Conservation (phyloP, 495 filamentous ascomycete genomes). For the Penicillium herquei region DNA sequence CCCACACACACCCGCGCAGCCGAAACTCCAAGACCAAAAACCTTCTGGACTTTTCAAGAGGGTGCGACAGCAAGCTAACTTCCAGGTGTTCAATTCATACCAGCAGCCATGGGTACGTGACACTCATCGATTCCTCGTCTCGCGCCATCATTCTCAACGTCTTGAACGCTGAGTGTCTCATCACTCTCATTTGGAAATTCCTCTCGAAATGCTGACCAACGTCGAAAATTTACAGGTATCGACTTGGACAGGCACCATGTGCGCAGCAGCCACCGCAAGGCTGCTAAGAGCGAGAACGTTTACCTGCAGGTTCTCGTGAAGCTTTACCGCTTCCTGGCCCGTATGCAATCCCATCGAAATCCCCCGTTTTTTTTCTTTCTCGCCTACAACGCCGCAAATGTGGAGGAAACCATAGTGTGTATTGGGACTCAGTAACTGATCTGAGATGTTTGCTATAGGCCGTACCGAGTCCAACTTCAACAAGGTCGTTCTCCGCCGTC, state of each 20-base stretch:
- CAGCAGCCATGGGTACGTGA: conserved; percentile 51
- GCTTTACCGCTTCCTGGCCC: conserved; percentile 97
- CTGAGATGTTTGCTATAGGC: conserved; percentile 49
- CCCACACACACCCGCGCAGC: conserved; percentile 47
- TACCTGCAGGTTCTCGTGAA: conserved; percentile 97
- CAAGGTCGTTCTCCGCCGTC: conserved; percentile 91
- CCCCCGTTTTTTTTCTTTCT: neutral
- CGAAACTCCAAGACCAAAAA: conserved; percentile 46
- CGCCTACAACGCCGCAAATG: conserved; percentile 5
- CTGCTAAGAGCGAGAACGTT: conserved; percentile 96
- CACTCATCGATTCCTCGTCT: too few relatives aligned
- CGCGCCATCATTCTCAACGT: too few relatives aligned
- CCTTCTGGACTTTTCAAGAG: conserved; percentile 41
- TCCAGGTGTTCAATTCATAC: conserved; percentile 43
- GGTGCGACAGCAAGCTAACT: conserved; percentile 49
- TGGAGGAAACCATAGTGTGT: conserved; percentile 4
- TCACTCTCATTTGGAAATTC: neutral
- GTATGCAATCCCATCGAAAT: conserved; percentile 55
- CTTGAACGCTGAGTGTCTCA: neutral
- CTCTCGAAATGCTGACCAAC: neutral
- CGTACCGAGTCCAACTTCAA: conserved; percentile 97
- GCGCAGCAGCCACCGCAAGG: conserved; percentile 84
- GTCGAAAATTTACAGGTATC: conserved; percentile 50
- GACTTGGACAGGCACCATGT: conserved; percentile 79
- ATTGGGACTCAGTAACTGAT: conserved; percentile 15